Percentiles rank a stretch among this genome's conserved stretches.
Conservation (phyloP, 352 stramenopile genomes). For the Pythium vanterpoolii region DNA sequence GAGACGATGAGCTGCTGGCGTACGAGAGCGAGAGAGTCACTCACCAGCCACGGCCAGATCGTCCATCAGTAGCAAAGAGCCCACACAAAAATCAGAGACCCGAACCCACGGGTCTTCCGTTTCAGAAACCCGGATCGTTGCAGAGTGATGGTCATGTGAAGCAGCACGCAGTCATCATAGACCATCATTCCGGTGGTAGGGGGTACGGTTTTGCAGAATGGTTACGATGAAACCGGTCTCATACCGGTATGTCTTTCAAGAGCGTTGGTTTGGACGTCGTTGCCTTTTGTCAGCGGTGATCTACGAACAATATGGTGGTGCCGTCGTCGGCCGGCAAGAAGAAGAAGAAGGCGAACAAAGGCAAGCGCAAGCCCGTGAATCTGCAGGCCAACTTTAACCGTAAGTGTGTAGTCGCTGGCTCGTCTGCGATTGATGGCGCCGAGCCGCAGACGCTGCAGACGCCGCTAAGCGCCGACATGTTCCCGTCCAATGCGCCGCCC, state of each 20-base stretch:
- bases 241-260: conserved; percentile 8
- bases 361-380: conserved; percentile 82
- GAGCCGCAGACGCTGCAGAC: conserved; percentile 21
- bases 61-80: conserved; percentile 17
- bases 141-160: conserved; percentile 19
- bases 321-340: conserved; percentile 63
- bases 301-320: conserved; percentile 44
- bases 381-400: conserved; percentile 78
- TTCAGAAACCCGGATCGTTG: background rate
- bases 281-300: conserved; percentile 4
- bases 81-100: background rate
- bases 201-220: conserved; percentile 3
- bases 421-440: background rate
- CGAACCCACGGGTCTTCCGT: conserved; percentile 8
- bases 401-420: conserved; percentile 55
- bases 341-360: conserved; percentile 47
- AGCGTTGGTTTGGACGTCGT: conserved; percentile 7
- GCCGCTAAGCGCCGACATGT: conserved; percentile 66
- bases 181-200: conserved; percentile 5
- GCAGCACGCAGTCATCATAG: conserved; percentile 9
- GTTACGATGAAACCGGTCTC: background rate
- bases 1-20: conserved; percentile 18
- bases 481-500: conserved; percentile 53
- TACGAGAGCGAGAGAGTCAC: background rate
- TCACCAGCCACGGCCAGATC: conserved; percentile 5